phyloP scores from a whole-genome alignment of 257 asterid species.

The Cordia subcordata region DNA sequence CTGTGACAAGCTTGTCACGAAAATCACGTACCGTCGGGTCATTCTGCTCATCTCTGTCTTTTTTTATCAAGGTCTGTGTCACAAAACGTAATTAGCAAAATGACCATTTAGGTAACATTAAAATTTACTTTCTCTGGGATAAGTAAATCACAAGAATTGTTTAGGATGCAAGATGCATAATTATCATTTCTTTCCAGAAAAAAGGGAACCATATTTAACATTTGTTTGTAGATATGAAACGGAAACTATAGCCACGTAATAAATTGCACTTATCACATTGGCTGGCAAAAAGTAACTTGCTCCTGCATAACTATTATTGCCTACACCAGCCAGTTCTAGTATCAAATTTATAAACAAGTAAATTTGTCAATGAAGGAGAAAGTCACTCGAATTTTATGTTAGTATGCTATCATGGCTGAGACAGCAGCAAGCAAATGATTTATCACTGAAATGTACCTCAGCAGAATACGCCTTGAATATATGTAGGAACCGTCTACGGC shows the following conservation, averaged over 20 bases:
- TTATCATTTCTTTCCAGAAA: no score
- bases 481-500: constrained; percentile 80
- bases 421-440: not conserved
- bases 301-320: no score
- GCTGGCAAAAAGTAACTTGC: no score
- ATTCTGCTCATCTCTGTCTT: constrained; percentile 56
- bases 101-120: not conserved
- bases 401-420: not conserved
- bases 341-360: not conserved
- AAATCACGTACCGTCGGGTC: constrained; percentile 53
- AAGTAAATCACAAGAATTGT: not conserved
- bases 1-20: constrained; percentile 50
- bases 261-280: no score
- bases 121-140: no score
- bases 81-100: not conserved
- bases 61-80: constrained; percentile 77
- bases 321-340: no score
- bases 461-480: constrained; percentile 74
- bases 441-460: constrained; percentile 46
- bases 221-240: no score
- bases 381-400: not conserved
- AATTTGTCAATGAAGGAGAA: not conserved
- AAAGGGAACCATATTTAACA: no score
- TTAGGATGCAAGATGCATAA: no score
- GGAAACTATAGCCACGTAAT: no score